Percentiles rank a stretch among this genome's conserved stretches.
Evolutionary conservation across 192 early-diverging fungal genomes (phyloP).

Genomic region (Mortierella antarctica): DNA sequence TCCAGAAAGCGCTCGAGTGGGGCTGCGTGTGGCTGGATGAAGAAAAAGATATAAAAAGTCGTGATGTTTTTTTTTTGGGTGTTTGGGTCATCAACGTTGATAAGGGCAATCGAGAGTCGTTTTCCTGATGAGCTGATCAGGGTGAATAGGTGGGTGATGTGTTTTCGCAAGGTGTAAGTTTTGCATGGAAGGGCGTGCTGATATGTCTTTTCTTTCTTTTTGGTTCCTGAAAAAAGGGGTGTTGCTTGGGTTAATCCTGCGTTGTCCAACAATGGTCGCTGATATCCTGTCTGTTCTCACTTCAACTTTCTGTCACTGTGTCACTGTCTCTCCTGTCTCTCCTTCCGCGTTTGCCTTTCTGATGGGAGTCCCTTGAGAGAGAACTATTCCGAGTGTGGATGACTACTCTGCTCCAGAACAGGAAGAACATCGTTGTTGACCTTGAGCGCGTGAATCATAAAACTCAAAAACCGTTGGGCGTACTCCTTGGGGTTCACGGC

Average conservation of each 20-base stretch:
- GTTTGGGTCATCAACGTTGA: no score
- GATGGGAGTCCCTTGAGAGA: neutral
- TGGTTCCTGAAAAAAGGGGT: neutral
- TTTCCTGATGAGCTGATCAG: no score
- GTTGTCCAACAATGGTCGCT: no score
- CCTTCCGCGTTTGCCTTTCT: neutral
- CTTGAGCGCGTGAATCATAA: constrained; percentile 69
- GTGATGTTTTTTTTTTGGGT: no score
- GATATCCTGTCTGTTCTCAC: neutral
- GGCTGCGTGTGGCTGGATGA: no score
- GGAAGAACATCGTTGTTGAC: constrained; percentile 41
- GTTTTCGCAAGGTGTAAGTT: no score
- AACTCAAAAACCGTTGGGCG: constrained; percentile 89
- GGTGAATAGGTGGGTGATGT: no score
- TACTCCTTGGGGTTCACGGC: constrained; percentile 89
- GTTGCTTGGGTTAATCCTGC: no score
- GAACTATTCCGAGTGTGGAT: constrained; percentile 46
- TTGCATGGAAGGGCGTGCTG: constrained; percentile 1
- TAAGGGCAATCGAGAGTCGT: no score
- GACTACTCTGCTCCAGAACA: constrained; percentile 27
- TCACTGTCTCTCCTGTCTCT: neutral
- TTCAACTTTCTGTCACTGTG: neutral
- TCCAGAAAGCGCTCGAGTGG: no score
- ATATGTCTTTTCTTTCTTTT: neutral
- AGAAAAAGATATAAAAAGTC: no score